Evolutionary conservation across 805 yeast species (phyloP).

Genomic region (Metschnikowia lunata): DNA sequence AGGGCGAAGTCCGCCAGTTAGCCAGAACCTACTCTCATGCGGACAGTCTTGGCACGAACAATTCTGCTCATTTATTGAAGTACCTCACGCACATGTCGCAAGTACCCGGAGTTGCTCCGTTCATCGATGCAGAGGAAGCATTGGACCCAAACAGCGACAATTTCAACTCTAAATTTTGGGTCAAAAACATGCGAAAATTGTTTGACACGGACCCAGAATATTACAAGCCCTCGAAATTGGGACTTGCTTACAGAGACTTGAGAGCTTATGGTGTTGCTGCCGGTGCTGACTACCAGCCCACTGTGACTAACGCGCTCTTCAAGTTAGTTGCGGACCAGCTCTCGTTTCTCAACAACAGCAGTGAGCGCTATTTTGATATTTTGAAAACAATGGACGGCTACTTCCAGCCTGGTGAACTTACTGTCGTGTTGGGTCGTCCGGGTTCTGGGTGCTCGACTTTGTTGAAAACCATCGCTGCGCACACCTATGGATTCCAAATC

Average conservation of each 20-base stretch:
- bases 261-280: conserved; percentile 63
- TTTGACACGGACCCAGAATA: conserved; percentile 53
- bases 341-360: conserved; percentile 16
- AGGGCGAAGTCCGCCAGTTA: conserved; percentile 33
- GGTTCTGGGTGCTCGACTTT: conserved; percentile 78
- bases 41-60: conserved; percentile 13
- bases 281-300: conserved; percentile 64
- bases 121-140: conserved; percentile 11
- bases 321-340: conserved; percentile 15
- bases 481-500: conserved; percentile 56
- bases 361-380: conserved; percentile 40
- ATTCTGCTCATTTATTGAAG: conserved; percentile 26
- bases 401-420: conserved; percentile 57
- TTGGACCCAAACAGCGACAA: conserved; percentile 58
- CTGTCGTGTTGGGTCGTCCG: conserved; percentile 75
- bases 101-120: conserved; percentile 21
- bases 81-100: conserved; percentile 44
- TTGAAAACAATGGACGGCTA: conserved; percentile 64
- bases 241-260: conserved; percentile 54
- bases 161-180: conserved; percentile 63
- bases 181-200: conserved; percentile 56
- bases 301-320: conserved; percentile 40
- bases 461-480: conserved; percentile 59
- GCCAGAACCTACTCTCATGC: conserved; percentile 37
- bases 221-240: conserved; percentile 57